These are phyloP conservation scores for Termitomyces sp. DNA, from an alignment of 768 basidiomycete species.

Conservation along the genomic window DNA sequence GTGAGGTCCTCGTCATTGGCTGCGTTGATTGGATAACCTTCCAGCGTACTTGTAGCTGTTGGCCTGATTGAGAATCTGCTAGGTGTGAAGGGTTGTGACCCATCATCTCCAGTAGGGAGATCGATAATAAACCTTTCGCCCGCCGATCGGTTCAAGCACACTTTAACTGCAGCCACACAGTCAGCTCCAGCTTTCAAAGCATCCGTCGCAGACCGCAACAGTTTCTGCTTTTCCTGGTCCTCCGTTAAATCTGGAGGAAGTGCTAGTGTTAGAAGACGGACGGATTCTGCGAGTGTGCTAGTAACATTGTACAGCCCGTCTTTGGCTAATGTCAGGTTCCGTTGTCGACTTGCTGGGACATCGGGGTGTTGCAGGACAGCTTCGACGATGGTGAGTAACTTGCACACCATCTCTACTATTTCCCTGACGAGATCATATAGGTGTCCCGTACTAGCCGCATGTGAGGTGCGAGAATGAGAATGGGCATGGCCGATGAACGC, in stretches of 20 bases:
- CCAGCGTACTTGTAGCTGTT: conserved; percentile 33
- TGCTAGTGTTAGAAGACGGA: conserved; percentile 67
- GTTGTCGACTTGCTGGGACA: conserved; percentile 59
- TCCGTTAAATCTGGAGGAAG: conserved; percentile 51
- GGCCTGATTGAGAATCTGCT: conserved; percentile 40
- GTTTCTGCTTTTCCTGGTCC: conserved; percentile 75
- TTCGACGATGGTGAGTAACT: conserved; percentile 88
- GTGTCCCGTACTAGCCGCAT: conserved; percentile 90
- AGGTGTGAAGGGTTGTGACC: conserved; percentile 40
- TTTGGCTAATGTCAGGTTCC: conserved; percentile 66
- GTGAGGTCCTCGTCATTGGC: conserved; percentile 60
- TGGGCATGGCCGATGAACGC: conserved; percentile 98
- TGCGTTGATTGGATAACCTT: conserved; percentile 31
- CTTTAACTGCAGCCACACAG: conserved; percentile 82
- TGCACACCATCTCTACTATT: conserved; percentile 91
- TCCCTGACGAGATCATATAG: conserved; percentile 95
- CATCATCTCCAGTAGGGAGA: conserved; percentile 50
- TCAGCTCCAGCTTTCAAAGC: conserved; percentile 87
- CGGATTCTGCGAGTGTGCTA: conserved; percentile 82
- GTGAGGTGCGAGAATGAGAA: conserved; percentile 83
- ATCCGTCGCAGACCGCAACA: conserved; percentile 84
- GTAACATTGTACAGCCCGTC: conserved; percentile 83
- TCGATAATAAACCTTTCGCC: conserved; percentile 65
- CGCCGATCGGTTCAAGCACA: conserved; percentile 65
- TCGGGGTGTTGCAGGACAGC: conserved; percentile 78